These are phyloP conservation scores for Helotiales sp. DNA, from an alignment of 2,329 filamentous ascomycete species.

Conservation along the genomic window DNA sequence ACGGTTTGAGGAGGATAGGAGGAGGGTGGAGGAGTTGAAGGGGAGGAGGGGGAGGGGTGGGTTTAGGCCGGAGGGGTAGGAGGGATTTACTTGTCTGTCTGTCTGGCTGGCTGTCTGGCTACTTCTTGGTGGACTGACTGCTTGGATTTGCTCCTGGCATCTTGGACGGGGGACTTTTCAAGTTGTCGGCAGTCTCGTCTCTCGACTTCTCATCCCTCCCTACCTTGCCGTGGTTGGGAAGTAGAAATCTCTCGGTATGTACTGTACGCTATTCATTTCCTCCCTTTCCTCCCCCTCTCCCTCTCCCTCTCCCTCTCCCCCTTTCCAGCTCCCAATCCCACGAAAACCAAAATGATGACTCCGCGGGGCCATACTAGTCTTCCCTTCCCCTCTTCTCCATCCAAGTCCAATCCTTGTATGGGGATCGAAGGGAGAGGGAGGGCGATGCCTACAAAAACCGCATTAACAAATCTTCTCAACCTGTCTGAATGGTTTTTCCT, in stretches of 20 bases:
- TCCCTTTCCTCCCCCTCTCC: too few relatives aligned
- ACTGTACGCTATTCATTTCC: slow-evolving; percentile 27
- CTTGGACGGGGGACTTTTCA: too few relatives aligned
- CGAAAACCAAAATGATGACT: slow-evolving; percentile 49
- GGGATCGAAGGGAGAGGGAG: slow-evolving; percentile 27
- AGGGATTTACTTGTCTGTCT: too few relatives aligned
- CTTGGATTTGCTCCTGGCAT: too few relatives aligned
- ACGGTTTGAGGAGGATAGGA: slow-evolving; percentile 78
- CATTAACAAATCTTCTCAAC: slow-evolving; percentile 69
- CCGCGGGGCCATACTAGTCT: slow-evolving; percentile 58
- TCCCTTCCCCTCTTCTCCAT: slow-evolving; percentile 44
- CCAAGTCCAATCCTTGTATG: slow-evolving; percentile 38
- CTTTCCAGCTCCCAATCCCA: not conserved
- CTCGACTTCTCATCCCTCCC: too few relatives aligned
- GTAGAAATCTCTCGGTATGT: too few relatives aligned
- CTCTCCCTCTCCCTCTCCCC: not conserved
- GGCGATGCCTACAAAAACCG: slow-evolving; percentile 66
- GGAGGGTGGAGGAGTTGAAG: slow-evolving; percentile 73
- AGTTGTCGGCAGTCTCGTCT: too few relatives aligned
- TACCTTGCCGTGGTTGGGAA: too few relatives aligned
- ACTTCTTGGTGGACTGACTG: too few relatives aligned
- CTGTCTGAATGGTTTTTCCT: slow-evolving; percentile 53
- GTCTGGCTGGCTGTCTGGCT: too few relatives aligned
- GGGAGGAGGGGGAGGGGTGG: slow-evolving; percentile 58
- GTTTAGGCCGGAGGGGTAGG: slow-evolving; percentile 57